phyloP scores from a whole-genome alignment of 2,329 filamentous ascomycete species.

The Lojkania enalia region DNA sequence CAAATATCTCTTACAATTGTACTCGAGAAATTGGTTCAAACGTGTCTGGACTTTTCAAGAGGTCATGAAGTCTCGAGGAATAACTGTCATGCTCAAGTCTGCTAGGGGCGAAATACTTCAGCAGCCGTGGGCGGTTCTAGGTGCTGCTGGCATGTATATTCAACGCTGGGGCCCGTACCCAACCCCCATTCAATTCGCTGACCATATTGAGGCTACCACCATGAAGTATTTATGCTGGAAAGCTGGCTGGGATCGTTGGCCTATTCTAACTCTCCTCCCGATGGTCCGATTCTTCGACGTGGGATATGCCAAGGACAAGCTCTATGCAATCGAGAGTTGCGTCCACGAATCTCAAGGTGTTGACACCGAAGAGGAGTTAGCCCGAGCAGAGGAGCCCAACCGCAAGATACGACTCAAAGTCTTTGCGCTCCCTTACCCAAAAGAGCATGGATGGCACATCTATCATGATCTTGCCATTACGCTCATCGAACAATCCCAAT shows the following conservation, averaged over 20 bases:
- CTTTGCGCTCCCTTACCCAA: too few relatives aligned
- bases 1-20: not conserved
- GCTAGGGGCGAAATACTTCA: not conserved
- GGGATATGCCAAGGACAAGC: not conserved
- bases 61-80: not conserved
- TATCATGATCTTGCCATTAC: not conserved
- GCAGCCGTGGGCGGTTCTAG: not conserved
- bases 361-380: not conserved
- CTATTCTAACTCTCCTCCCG: not conserved
- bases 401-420: too few relatives aligned
- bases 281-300: not conserved
- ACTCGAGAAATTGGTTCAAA: not conserved
- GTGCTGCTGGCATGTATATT: not conserved
- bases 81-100: not conserved
- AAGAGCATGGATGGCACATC: not conserved
- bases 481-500: not conserved
- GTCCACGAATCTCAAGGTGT: not conserved
- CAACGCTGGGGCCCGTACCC: not conserved
- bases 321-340: not conserved
- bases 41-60: not conserved
- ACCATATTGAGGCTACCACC: not conserved
- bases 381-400: too few relatives aligned
- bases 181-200: not conserved
- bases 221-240: not conserved
- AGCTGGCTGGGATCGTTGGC: not conserved